A percentile compares a stretch with the other conserved stretches of the same genome.
Conservation (phyloP, 1,139 yeast species). For the Wickerhamomyces sp. region DNA sequence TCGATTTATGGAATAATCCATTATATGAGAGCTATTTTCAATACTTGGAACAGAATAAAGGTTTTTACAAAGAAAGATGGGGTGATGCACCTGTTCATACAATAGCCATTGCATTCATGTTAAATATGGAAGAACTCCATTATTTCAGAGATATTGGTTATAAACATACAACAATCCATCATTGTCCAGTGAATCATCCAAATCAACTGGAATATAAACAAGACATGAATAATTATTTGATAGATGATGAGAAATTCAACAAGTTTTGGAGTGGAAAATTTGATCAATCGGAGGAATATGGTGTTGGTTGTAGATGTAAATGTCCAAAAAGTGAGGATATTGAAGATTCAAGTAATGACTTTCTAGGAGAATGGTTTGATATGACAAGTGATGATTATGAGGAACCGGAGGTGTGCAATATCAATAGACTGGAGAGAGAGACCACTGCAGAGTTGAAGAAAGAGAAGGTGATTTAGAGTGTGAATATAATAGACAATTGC, state of each 20-base stretch:
- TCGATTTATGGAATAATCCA: constrained; percentile 64
- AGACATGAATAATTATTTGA: constrained; percentile 8
- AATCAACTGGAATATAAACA: constrained; percentile 43
- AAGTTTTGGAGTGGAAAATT: constrained; percentile 24
- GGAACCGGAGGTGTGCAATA: neutral
- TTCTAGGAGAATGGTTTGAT: constrained; percentile 36
- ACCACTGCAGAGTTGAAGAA: neutral
- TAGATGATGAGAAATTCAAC: constrained; percentile 12
- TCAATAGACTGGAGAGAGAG: constrained; percentile 4
- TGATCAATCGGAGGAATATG: constrained; percentile 45
- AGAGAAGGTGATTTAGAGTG: neutral
- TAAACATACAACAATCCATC: constrained; percentile 69
- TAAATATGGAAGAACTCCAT: constrained; percentile 66
- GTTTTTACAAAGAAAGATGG: constrained; percentile 87
- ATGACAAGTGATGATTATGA: constrained; percentile 27
- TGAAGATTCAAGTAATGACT: constrained; percentile 35
- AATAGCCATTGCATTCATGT: constrained; percentile 69
- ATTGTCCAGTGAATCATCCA: constrained; percentile 71
- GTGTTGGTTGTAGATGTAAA: constrained; percentile 82
- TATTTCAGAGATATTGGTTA: constrained; percentile 91
- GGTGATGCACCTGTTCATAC: constrained; percentile 96
- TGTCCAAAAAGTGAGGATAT: constrained; percentile 52
- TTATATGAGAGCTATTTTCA: constrained; percentile 61
- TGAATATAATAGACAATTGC: neutral
- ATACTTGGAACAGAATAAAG: constrained; percentile 64